Conservation (phyloP, 805 yeast species). For the Candida methanosorbosa region DNA sequence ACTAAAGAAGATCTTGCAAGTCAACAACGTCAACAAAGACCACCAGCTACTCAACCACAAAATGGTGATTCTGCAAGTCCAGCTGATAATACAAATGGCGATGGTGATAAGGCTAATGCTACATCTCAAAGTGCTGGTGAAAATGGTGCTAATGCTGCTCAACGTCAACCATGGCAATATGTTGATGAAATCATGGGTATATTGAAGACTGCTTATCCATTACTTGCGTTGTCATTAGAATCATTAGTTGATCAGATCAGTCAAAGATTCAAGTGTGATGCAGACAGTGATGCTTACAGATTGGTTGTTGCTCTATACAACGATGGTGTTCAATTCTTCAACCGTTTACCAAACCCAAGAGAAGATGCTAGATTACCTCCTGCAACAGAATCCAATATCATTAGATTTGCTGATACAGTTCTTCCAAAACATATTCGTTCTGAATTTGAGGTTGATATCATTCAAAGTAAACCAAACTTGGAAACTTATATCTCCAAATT, state of each 20-base stretch:
- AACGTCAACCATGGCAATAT: conserved; percentile 84
- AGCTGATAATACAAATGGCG: conserved; percentile 1
- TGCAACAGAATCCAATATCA: conserved; percentile 81
- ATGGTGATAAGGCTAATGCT: conserved; percentile 3
- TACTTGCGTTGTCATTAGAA: conserved; percentile 85
- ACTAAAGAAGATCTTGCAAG: conserved; percentile 91
- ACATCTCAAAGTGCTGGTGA: conserved; percentile 1
- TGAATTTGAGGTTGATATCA: conserved; percentile 88
- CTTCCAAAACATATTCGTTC: conserved; percentile 82
- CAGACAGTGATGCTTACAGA: conserved; percentile 95
- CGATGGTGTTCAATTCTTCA: conserved; percentile 88
- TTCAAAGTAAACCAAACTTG: conserved; percentile 76
- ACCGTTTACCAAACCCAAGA: conserved; percentile 77
- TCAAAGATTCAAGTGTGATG: conserved; percentile 85
- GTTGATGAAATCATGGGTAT: conserved; percentile 91
- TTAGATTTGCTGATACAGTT: conserved; percentile 87
- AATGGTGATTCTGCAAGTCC: conserved; percentile 3
- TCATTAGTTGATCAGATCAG: conserved; percentile 92
- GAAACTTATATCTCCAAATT: conserved; percentile 79
- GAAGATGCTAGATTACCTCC: conserved; percentile 86
- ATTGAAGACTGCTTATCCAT: conserved; percentile 91
- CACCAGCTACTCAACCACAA: conserved; percentile 3
- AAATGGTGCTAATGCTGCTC: conserved; percentile 2
- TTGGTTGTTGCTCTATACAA: conserved; percentile 84
- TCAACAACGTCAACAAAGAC: conserved; percentile 56